These are phyloP conservation scores for Sphagnurus paluster DNA, from an alignment of 1,284 basidiomycete species.

Conservation along the genomic window DNA sequence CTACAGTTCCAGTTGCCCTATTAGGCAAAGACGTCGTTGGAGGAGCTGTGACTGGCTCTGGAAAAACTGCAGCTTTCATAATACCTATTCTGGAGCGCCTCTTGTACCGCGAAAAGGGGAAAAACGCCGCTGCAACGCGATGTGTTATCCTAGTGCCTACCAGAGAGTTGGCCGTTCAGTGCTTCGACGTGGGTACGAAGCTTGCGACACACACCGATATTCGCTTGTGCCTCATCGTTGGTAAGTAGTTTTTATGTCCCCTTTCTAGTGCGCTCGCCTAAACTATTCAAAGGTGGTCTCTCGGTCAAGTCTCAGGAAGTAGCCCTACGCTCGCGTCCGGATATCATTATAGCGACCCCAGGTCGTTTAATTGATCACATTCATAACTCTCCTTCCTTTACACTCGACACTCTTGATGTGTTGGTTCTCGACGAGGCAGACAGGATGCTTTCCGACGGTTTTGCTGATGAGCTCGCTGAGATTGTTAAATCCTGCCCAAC, in stretches of 20 bases:
- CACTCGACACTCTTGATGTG: conserved; percentile 90
- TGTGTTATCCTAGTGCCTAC: conserved; percentile 94
- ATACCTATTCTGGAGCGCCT: conserved; percentile 93
- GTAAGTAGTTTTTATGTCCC: conserved; percentile 44
- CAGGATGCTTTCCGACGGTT: conserved; percentile 97
- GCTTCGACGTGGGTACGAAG: conserved; percentile 87
- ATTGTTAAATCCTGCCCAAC: conserved; percentile 89
- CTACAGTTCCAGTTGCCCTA: conserved; percentile 90
- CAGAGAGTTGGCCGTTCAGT: conserved; percentile 92
- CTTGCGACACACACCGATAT: conserved; percentile 88
- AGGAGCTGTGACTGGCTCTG: conserved; percentile 92
- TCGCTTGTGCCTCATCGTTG: conserved; percentile 85
- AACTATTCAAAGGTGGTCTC: conserved; percentile 67
- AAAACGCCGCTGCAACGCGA: conserved; percentile 86
- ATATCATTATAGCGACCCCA: conserved; percentile 93
- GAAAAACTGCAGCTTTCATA: conserved; percentile 96
- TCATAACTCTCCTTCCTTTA: conserved; percentile 93
- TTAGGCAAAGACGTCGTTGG: conserved; percentile 96
- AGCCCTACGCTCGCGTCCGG: conserved; percentile 82
- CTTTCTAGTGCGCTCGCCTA: conserved; percentile 7
- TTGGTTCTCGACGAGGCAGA: conserved; percentile 97
- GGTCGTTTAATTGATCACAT: conserved; percentile 97
- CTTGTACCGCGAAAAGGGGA: conserved; percentile 85
- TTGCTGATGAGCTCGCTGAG: conserved; percentile 93
- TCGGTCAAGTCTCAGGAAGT: conserved; percentile 91